These are phyloP conservation scores for Termitomyces sp. DNA, from an alignment of 768 basidiomycete species.

Conservation along the genomic window DNA sequence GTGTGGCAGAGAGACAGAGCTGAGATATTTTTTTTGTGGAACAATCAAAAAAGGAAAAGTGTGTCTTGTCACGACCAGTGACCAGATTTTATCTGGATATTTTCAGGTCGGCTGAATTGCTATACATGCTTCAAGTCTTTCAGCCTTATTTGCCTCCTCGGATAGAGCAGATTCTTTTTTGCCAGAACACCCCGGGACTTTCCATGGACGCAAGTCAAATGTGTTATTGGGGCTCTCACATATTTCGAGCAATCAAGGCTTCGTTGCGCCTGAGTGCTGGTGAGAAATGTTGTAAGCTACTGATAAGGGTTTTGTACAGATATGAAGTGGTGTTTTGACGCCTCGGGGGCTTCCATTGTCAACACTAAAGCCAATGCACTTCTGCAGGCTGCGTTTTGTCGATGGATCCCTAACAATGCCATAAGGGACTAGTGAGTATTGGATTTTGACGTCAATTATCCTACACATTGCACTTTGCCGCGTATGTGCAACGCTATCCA, in stretches of 20 bases:
- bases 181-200: not conserved
- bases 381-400: not conserved
- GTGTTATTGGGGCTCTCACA: not conserved
- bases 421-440: not conserved
- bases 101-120: too few species aligned
- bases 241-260: not conserved
- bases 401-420: not conserved
- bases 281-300: too few species aligned
- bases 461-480: not conserved
- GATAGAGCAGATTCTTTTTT: not conserved
- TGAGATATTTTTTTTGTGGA: too few species aligned
- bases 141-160: not conserved
- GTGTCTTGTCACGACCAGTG: not conserved
- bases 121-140: not conserved
- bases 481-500: not conserved
- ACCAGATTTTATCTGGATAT: too few species aligned
- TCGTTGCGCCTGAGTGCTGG: too few species aligned
- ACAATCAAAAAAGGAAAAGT: not conserved
- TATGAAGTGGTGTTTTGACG: not conserved
- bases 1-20: not conserved
- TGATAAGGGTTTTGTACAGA: not conserved
- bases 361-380: not conserved
- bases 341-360: not conserved
- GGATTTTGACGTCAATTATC: not conserved
- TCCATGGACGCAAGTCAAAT: not conserved